Base-by-base conservation (phyloP, 345 rosid genomes). In the Passiflora organensis region DNA sequence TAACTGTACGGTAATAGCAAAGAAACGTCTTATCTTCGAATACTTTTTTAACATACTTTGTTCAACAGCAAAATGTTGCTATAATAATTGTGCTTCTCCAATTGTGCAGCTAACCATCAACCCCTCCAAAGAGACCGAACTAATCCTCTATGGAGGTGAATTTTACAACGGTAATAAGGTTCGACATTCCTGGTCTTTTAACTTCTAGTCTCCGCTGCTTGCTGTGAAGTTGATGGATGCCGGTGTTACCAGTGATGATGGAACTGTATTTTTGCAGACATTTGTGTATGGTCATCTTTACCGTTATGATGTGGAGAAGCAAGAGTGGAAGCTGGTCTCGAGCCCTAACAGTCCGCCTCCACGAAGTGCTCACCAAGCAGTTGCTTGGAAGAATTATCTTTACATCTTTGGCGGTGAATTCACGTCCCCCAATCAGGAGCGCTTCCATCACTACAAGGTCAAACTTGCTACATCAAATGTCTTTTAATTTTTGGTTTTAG, bases 341-440 rank as follows among this genome's bases (percentile, higher is more conserved):
- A 91, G 95, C 59, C 98, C 98, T 41, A 91, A 91, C 51, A 88
- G 98, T 67, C 98, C 98, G 0, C 96, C 96, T 72, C 96, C 94
- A 73, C 87, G 98, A 2, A 91, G 98, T 68, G 86, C 98, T 68
- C 98, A 91, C 68, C 98, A 91, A 80, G 85, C 96, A 6, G 80
- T 91, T 82, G 82, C 85, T 47, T 88, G 98, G 98, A 88, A 91
- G 82, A 91, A 88, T 73, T 84, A 70, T 78, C 93, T 91, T 60
- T 91, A 91, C 56, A 82, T 88, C 16, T 91, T 88, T 67, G 98
- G 98, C 74, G 96, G 98, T 65, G 98, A 91, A 55, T 91, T 91
- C 45, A 91, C 96, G 44, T 91, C 98, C 45, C 95, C 96, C 41
- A 88, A 86, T 77, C 96, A 91, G 77, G 98, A 91, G 68, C 75